phyloP scores from a whole-genome alignment of 495 filamentous ascomycete species.

The Aspergillus kassunensis region DNA sequence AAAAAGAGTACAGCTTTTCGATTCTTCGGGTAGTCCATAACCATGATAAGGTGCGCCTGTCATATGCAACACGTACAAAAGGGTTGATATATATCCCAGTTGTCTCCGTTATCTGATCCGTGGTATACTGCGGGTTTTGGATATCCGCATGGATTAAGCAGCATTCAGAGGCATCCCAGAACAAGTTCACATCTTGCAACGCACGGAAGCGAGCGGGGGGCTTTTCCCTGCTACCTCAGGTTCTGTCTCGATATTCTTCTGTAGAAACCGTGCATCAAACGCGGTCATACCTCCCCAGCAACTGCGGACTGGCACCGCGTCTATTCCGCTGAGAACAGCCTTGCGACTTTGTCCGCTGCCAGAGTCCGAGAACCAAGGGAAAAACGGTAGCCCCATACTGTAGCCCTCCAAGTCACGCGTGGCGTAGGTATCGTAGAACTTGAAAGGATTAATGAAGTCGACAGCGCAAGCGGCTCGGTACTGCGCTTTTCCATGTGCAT shows the following conservation, averaged over 20 bases:
- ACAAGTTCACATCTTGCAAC: conserved; percentile 48
- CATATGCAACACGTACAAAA: conserved; percentile 63
- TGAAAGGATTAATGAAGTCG: conserved; percentile 71
- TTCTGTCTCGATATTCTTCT: not conserved
- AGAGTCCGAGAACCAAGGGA: conserved; percentile 63
- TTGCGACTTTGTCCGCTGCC: conserved; percentile 52
- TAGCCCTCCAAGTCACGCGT: conserved; percentile 70
- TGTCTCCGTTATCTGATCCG: conserved; percentile 30
- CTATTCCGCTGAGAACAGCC: conserved; percentile 57
- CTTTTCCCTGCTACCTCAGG: not conserved
- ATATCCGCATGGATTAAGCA: conserved; percentile 73
- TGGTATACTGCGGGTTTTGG: conserved; percentile 29
- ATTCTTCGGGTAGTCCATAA: conserved; percentile 50
- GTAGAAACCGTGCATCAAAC: conserved; percentile 67
- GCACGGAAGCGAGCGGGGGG: conserved; percentile 63
- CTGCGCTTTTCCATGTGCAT: conserved; percentile 45
- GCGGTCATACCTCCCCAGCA: conserved; percentile 84
- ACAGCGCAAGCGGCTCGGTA: conserved; percentile 76
- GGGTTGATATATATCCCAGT: conserved; percentile 67
- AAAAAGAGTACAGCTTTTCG: conserved; percentile 52
- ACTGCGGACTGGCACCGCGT: conserved; percentile 67
- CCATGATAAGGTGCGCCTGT: conserved; percentile 48
- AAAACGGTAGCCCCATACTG: conserved; percentile 65
- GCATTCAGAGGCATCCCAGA: conserved; percentile 76
- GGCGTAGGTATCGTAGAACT: conserved; percentile 80